Evolutionary conservation across 73 alveolate species (phyloP).

Genomic region (Paramecium primaurelia): DNA sequence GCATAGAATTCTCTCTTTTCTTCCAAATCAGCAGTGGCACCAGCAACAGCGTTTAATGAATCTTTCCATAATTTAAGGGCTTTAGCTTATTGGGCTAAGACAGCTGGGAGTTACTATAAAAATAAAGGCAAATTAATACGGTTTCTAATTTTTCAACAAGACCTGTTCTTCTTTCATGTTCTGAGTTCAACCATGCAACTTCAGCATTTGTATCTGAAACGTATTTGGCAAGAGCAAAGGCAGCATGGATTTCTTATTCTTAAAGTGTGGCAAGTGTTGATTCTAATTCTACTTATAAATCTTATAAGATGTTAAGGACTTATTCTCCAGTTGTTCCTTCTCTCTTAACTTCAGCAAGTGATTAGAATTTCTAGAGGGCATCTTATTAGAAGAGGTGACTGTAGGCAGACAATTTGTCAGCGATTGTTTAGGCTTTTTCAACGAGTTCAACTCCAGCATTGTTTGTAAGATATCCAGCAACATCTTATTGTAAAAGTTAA

Average conservation of each 20-base stretch:
- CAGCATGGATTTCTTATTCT: conserved; percentile 51
- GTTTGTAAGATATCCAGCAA: conserved; percentile 32
- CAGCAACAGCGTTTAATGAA: conserved; percentile 48
- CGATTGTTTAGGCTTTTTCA: not conserved
- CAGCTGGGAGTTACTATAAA: conserved; percentile 27
- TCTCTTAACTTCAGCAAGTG: conserved; percentile 38
- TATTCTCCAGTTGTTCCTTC: conserved; percentile 52
- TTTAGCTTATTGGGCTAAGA: conserved; percentile 36
- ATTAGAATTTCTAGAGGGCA: conserved; percentile 36
- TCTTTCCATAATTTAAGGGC: conserved; percentile 42
- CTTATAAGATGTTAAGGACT: conserved; percentile 20
- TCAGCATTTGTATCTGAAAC: conserved; percentile 49
- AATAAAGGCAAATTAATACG: not conserved
- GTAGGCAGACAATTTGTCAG: conserved; percentile 41
- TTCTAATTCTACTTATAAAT: conserved; percentile 37
- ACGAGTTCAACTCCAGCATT: conserved; percentile 44
- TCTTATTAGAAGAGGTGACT: conserved; percentile 50
- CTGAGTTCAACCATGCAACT: conserved; percentile 35
- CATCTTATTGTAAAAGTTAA: not conserved
- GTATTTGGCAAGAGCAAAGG: conserved; percentile 38
- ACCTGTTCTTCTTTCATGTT: conserved; percentile 14
- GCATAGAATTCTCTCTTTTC: conserved; percentile 54
- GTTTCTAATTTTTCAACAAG: conserved; percentile 38
- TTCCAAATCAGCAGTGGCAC: conserved; percentile 49
- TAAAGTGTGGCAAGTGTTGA: conserved; percentile 19